Conservation (phyloP, 2,329 filamentous ascomycete species). For the Cladophialophora yegresii region DNA sequence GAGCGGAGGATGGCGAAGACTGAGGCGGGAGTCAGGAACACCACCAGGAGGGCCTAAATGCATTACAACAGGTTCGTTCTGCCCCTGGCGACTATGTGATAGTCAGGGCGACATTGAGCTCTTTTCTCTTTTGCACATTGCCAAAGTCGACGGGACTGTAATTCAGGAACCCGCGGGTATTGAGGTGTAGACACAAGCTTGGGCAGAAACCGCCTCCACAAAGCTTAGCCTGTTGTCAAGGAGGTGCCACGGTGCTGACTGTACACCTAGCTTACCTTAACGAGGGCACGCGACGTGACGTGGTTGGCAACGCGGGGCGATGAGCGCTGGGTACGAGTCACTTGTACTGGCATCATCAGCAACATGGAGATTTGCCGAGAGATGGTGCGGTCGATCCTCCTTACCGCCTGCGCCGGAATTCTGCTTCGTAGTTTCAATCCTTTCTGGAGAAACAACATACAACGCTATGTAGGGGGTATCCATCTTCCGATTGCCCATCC, state of each 20-base stretch:
- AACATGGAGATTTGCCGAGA: not conserved
- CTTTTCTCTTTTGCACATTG: not conserved
- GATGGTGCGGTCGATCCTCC: not conserved
- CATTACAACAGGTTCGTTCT: not conserved
- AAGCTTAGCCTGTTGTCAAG: not conserved
- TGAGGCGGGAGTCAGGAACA: not conserved
- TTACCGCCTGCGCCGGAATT: not conserved
- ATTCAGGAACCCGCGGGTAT: not conserved
- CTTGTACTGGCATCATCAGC: not conserved
- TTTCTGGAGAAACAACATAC: conserved; percentile 3
- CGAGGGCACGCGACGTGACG: no score
- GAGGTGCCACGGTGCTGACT: not conserved
- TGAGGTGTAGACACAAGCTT: not conserved
- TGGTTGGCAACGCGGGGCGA: not conserved
- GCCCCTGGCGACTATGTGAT: no score
- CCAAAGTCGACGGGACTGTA: not conserved
- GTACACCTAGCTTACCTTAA: not conserved
- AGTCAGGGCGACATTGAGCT: not conserved
- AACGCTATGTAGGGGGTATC: conserved; percentile 30
- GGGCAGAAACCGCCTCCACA: not conserved
- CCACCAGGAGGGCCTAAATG: not conserved
- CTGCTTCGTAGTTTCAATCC: conserved; percentile 1
- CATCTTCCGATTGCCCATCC: conserved; percentile 15
- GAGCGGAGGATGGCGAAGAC: not conserved
- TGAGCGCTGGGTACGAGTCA: not conserved